phyloP scores from a whole-genome alignment of 306 rosid genomes.

The Corylus avellana region DNA sequence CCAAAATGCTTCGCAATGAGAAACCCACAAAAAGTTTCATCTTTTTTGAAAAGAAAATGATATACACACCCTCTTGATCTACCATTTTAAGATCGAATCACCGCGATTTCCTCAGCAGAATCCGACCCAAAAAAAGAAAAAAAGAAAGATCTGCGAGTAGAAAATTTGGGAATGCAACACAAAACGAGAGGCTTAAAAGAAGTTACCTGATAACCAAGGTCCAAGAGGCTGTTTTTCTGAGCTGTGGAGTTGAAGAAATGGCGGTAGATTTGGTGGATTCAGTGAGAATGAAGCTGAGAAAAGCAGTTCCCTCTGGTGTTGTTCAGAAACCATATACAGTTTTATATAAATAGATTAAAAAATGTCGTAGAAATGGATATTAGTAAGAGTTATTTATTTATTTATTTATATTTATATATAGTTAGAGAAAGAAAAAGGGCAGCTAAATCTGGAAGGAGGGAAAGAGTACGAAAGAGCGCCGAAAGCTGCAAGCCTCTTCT shows the following conservation, averaged over 20 bases:
- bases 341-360: neutral
- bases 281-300: slow-evolving; percentile 34
- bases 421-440: neutral
- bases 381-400: neutral
- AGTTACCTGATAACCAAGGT: slow-evolving; percentile 34
- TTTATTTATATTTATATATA: neutral
- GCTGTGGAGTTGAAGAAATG: slow-evolving; percentile 24
- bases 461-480: slow-evolving; percentile 57
- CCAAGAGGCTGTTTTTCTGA: slow-evolving; percentile 9
- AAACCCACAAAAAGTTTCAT: neutral
- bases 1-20: slow-evolving; percentile 19
- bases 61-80: slow-evolving; percentile 43
- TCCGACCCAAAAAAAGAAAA: neutral
- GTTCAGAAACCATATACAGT: neutral
- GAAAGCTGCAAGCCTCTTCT: slow-evolving; percentile 64
- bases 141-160: slow-evolving; percentile 35
- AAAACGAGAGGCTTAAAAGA: slow-evolving; percentile 23
- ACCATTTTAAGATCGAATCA: slow-evolving; percentile 21
- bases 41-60: neutral
- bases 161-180: slow-evolving; percentile 24
- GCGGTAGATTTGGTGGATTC: slow-evolving; percentile 51
- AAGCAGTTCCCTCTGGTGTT: slow-evolving; percentile 29
- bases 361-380: neutral
- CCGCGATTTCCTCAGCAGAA: slow-evolving; percentile 34
- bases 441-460: slow-evolving; percentile 31